Evolutionary conservation across 2,329 filamentous ascomycete genomes (phyloP).

Genomic region (Exophiala oligosperma): DNA sequence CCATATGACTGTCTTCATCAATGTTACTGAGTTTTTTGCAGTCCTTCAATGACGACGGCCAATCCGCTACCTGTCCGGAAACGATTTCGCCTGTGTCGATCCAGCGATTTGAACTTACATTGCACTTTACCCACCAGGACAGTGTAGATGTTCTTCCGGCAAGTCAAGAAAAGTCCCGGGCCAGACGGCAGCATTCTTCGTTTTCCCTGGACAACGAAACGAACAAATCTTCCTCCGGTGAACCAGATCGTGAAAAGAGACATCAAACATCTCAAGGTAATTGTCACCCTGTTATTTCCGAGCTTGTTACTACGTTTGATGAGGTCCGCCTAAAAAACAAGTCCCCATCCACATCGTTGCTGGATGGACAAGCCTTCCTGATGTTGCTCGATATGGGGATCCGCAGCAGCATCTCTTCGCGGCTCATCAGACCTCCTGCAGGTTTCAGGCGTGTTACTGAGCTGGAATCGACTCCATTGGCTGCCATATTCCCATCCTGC

Average conservation of each 20-base stretch:
- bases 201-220: too few species aligned
- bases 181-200: too few species aligned
- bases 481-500: conserved; percentile 12
- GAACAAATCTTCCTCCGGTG: too few species aligned
- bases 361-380: conserved; percentile 11
- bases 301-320: not conserved
- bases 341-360: not conserved
- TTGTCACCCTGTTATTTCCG: not conserved
- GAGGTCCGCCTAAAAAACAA: not conserved
- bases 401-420: conserved; percentile 15
- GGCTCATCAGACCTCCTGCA: conserved; percentile 5
- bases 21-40: conserved; percentile 3
- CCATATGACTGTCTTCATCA: not conserved
- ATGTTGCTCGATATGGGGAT: conserved; percentile 18
- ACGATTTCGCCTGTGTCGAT: not conserved
- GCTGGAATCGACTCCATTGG: not conserved
- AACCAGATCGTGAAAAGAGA: too few species aligned
- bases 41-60: conserved; percentile 7
- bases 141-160: too few species aligned
- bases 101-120: not conserved
- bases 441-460: conserved; percentile 11
- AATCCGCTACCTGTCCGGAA: conserved; percentile 4
- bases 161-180: too few species aligned
- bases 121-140: conserved; percentile 2
- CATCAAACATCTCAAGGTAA: not conserved